Evolutionary conservation across 2,329 filamentous ascomycete genomes (phyloP), one percentile per base, ranked within the genome.

Genomic region (Dactylonectria macrodidyma): DNA sequence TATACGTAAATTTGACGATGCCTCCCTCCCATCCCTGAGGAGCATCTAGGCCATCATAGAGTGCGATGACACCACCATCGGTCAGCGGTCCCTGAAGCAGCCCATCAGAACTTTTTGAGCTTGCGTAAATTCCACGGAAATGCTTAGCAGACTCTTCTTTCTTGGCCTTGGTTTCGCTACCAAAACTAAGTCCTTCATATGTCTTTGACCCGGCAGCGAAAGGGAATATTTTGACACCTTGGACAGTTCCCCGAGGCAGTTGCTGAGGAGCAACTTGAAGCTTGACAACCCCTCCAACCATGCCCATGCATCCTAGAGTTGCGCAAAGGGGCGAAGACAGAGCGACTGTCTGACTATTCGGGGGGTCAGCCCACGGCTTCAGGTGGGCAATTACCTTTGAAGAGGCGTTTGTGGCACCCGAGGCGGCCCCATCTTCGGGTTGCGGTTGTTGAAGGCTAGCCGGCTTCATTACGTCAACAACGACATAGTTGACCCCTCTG

Each of bases 231-330:
- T 93, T 95, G 65, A 98, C 82, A 5, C 89, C 84, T 63, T 87
- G 86, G 5, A 94, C 84, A 0, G 89, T 86, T 47, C 89, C 90
- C 66, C 90, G 89, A 6, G 91, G 85, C n/a, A 94, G 83, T 59
- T 92, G 93, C 47, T 87, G 84, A 14, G 93, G 90, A 1, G 95
- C 95, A 10, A 93, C 91, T 78, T 98, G 95, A 34, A 99, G 87
- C 68, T 95, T 94, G 63, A 97, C 88, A 48, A 98, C 89, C 1
- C 95, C 94, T 12, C 96, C 96, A 10, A 97, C 93, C 59, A 97
- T 87, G 2, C 90, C 91, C 46, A 89, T 84, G 59, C 89, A 90
- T 2, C 91, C 91, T 24, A 99, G 85, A 1, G 92, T 88, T 34
- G 89, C 88, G 79, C 93, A 97, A 7, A 99, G 84, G 3, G 91